Percentiles rank a stretch among this genome's conserved stretches.
Conservation (phyloP, 2,329 filamentous ascomycete genomes). For the Monilinia vaccinii-corymbosi region DNA sequence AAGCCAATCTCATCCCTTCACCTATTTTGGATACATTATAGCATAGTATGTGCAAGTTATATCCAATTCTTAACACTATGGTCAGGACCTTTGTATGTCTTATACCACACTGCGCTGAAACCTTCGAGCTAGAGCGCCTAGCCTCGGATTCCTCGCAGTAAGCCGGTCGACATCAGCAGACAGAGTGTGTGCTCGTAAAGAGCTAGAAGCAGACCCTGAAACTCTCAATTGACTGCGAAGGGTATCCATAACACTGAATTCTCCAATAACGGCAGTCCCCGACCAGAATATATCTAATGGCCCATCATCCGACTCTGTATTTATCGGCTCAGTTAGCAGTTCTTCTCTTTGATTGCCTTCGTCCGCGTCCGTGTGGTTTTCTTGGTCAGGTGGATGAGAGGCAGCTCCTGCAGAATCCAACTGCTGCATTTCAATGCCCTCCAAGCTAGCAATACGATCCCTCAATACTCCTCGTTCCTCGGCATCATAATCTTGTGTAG, state of each 20-base stretch:
- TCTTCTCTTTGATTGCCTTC: slow-evolving; percentile 16
- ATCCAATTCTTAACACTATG: not conserved
- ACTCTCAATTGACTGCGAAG: slow-evolving; percentile 26
- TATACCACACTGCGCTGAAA: slow-evolving; percentile 22
- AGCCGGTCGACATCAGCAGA: slow-evolving; percentile 22
- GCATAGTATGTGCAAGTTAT: not conserved
- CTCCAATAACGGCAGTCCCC: slow-evolving; percentile 26
- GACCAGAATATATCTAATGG: slow-evolving; percentile 28
- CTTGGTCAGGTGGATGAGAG: not conserved
- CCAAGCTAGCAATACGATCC: slow-evolving; percentile 16
- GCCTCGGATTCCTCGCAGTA: slow-evolving; percentile 20
- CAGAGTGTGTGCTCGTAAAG: slow-evolving; percentile 26
- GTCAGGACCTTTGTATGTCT: not conserved
- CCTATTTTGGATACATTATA: not conserved
- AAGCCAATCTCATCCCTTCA: not conserved
- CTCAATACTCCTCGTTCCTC: slow-evolving; percentile 28
- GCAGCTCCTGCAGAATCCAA: slow-evolving; percentile 10
- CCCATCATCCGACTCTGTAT: slow-evolving; percentile 20
- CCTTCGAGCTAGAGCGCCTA: slow-evolving; percentile 21
- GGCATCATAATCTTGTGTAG: slow-evolving; percentile 26
- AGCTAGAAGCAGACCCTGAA: slow-evolving; percentile 23
- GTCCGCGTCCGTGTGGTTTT: not conserved
- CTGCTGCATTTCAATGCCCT: slow-evolving; percentile 26
- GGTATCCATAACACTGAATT: slow-evolving; percentile 28
- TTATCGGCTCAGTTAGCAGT: slow-evolving; percentile 12